Evolutionary conservation across 2,329 filamentous ascomycete genomes (phyloP).

Genomic region (Arthrinium puccinioides): DNA sequence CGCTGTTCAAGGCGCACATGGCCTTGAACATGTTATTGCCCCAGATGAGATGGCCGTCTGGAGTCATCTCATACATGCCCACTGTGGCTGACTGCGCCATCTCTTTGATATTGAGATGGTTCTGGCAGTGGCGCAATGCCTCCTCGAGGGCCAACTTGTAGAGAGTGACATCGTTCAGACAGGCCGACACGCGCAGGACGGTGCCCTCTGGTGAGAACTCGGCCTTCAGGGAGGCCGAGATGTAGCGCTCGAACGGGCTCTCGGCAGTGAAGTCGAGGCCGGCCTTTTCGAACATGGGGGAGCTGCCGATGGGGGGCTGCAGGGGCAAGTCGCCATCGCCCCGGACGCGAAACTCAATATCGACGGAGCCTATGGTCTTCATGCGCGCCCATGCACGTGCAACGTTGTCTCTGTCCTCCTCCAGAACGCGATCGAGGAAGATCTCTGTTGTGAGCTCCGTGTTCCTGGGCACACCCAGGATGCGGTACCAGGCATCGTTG

Average conservation of each 20-base stretch:
- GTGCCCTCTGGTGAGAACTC: conserved; percentile 35
- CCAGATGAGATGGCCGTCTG: conserved; percentile 39
- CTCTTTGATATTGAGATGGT: conserved; percentile 45
- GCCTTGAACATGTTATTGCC: conserved; percentile 48
- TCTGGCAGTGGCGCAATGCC: conserved; percentile 39
- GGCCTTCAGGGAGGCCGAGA: conserved; percentile 39
- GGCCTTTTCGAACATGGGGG: conserved; percentile 28
- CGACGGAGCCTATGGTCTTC: conserved; percentile 27
- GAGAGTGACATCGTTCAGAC: conserved; percentile 42
- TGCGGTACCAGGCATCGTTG: conserved; percentile 58
- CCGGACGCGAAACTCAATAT: conserved; percentile 40
- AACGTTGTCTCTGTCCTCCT: conserved; percentile 36
- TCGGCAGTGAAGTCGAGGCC: conserved; percentile 25
- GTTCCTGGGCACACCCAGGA: conserved; percentile 35
- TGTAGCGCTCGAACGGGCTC: conserved; percentile 28
- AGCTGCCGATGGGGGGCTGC: conserved; percentile 21
- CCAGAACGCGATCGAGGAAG: conserved; percentile 36
- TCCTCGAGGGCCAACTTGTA: conserved; percentile 42
- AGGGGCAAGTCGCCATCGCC: conserved; percentile 14
- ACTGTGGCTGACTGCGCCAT: conserved; percentile 48
- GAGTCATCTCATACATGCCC: conserved; percentile 46
- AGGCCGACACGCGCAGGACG: conserved; percentile 38
- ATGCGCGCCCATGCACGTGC: conserved; percentile 33
- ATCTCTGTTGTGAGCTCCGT: conserved; percentile 24
- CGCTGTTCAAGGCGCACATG: conserved; percentile 40